Base-by-base conservation (phyloP, 805 yeast genomes). In the Wickerhamiella australiensis region DNA sequence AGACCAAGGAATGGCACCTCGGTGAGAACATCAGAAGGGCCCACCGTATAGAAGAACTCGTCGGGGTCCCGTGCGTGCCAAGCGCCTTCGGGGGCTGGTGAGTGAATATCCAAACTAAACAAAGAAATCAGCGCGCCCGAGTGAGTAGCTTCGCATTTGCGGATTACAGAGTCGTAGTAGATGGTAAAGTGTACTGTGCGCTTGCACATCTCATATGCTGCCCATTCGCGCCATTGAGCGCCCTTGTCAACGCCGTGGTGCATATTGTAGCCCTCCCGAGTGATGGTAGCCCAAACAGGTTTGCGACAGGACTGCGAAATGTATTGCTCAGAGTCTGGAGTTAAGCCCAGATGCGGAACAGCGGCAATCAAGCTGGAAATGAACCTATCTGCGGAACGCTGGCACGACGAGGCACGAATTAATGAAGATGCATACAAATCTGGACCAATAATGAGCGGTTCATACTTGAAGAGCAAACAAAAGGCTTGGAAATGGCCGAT, bases 211-310 rank as follows among this genome's bases (percentile, higher is more conserved):
- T 76, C 79, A 53, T 67, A 69, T 21, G 61, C 51, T 2, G 69
- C 63, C 79, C 79, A 75, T 18, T 67, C 64, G 7, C 57, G 52
- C 79, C 79, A 75, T 41, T 63, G 66, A n/a, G 51, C 38, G 13
- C 56, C 51, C 5, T 49, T 54, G n/a, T 60, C 62, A 7, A 54
- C 63, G 11, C 60, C 58, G 26, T 56, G 53, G 42, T 56, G 58
- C 52, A 63, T 56, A 25, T 48, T 45, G 45, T 59, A 62, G 21
- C 62, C 62, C 26, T 56, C 58, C 3, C 36, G 46, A 22, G 54
- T 47, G 5, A 57, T 31, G 4, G 59, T 51, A 7, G 63, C 64
- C 56, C 57, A 59, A 20, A 54, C 53, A n/a, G 61, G 63, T 46
- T 52, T 53, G 15, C 55, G 48, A 26, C 15, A 27, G 17, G 31